Conservation (phyloP, 1,284 basidiomycete genomes). For the Ceratobasidium sp. region DNA sequence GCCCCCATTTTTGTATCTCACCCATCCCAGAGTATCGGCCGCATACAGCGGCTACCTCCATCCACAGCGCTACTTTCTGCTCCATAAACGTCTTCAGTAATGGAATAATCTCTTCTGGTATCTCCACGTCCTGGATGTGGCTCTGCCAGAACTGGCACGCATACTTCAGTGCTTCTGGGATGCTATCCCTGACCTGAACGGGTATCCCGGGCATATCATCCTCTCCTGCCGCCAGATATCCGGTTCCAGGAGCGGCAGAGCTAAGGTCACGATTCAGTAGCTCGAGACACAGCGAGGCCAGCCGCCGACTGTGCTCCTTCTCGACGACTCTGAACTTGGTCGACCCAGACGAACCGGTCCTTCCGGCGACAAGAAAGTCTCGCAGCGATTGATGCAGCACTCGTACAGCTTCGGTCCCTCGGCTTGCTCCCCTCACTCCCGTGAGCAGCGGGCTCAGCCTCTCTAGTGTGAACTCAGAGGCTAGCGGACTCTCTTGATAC, state of each 20-base stretch:
- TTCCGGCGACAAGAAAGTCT: constrained; percentile 5
- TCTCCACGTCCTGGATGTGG: neutral
- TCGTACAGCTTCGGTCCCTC: neutral
- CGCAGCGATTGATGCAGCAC: constrained; percentile 27
- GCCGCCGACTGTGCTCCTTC: neutral
- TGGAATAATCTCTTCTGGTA: neutral
- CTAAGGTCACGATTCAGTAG: neutral
- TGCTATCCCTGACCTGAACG: neutral
- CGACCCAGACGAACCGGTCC: neutral
- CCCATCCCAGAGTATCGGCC: neutral
- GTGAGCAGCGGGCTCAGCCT: constrained; percentile 20
- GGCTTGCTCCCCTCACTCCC: neutral
- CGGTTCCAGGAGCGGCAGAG: neutral
- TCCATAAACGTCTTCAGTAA: neutral
- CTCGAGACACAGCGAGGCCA: neutral
- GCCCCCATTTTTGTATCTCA: neutral
- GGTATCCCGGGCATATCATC: neutral
- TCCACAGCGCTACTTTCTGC: neutral
- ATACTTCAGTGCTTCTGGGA: constrained; percentile 17
- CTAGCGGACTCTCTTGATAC: neutral
- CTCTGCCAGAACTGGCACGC: constrained; percentile 31
- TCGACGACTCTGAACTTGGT: neutral
- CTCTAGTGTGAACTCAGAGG: neutral
- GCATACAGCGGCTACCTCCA: neutral
- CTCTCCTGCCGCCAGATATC: neutral